phyloP scores from a whole-genome alignment of 331 rosid genomes.

The Quercus lobata region DNA sequence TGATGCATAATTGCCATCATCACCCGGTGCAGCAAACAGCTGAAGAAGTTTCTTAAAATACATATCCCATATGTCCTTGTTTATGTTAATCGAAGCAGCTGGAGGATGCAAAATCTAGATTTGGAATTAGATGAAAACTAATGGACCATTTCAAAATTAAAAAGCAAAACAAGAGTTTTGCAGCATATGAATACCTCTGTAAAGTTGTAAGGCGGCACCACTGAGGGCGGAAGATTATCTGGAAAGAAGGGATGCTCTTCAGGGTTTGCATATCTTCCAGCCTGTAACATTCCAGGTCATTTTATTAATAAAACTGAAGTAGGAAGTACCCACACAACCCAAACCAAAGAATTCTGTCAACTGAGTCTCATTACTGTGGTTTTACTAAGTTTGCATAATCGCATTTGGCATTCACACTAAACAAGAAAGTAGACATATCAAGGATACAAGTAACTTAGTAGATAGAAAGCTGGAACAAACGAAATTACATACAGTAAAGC shows the following conservation, averaged over 20 bases:
- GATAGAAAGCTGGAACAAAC: not conserved
- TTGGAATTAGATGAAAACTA: slow-evolving; percentile 5
- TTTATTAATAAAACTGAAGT: not conserved
- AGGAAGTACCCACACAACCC: not conserved
- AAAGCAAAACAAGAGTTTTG: not conserved
- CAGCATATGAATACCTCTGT: slow-evolving; percentile 40
- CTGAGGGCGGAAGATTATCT: slow-evolving; percentile 40
- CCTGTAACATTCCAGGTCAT: slow-evolving; percentile 38
- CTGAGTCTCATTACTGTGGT: not conserved
- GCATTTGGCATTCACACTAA: not conserved
- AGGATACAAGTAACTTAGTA: not conserved
- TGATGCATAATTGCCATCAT: slow-evolving; percentile 84
- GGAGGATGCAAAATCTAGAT: slow-evolving; percentile 64
- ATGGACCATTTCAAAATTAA: not conserved
- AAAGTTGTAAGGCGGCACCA: slow-evolving; percentile 48
- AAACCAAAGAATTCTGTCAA: not conserved
- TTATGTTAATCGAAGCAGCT: slow-evolving; percentile 63
- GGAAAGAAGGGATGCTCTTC: slow-evolving; percentile 86
- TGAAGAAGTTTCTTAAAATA: slow-evolving; percentile 70
- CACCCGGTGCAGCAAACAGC: slow-evolving; percentile 48
- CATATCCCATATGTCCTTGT: slow-evolving; percentile 61
- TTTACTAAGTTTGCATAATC: not conserved
- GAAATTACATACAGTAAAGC: not conserved
- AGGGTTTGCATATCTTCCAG: slow-evolving; percentile 72
- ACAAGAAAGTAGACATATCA: not conserved